A percentile compares a stretch with the other conserved stretches of the same genome.
phyloP scores from a whole-genome alignment of 2,329 filamentous ascomycete genomes.

The Ceratocystis eucalypticola region DNA sequence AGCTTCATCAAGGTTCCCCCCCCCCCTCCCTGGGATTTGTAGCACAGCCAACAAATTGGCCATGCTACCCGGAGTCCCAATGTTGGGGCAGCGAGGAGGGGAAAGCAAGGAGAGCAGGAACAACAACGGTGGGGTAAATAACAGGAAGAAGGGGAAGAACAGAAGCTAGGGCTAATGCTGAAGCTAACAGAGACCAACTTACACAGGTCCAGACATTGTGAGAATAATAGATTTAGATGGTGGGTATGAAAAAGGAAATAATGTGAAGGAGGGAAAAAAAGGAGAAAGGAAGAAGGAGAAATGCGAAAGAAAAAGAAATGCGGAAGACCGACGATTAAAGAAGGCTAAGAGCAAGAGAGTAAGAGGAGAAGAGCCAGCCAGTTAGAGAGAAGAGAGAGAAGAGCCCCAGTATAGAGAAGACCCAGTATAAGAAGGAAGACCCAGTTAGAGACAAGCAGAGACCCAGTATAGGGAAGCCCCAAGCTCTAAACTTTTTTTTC shows the following conservation, averaged over 20 bases:
- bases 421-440: neutral
- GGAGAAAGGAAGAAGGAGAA: neutral
- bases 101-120: neutral
- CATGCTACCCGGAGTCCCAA: neutral
- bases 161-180: neutral
- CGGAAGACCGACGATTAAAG: neutral
- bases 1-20: too few species aligned
- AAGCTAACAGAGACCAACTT: constrained; percentile 32
- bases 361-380: neutral
- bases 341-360: constrained; percentile 8
- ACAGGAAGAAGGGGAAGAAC: neutral
- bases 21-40: too few species aligned
- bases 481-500: constrained; percentile 12
- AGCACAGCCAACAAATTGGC: too few species aligned
- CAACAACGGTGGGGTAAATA: neutral
- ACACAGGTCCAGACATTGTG: constrained; percentile 55
- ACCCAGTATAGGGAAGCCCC: constrained; percentile 2
- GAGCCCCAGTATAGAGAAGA: neutral
- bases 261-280: neutral
- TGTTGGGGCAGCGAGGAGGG: neutral
- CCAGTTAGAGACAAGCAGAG: neutral
- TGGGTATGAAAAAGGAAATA: neutral
- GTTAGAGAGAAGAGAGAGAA: too few species aligned
- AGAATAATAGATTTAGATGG: constrained; percentile 19
- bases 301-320: constrained; percentile 3